Conservation (phyloP, 129 eudicot genomes). For the Cynara cardunculus region DNA sequence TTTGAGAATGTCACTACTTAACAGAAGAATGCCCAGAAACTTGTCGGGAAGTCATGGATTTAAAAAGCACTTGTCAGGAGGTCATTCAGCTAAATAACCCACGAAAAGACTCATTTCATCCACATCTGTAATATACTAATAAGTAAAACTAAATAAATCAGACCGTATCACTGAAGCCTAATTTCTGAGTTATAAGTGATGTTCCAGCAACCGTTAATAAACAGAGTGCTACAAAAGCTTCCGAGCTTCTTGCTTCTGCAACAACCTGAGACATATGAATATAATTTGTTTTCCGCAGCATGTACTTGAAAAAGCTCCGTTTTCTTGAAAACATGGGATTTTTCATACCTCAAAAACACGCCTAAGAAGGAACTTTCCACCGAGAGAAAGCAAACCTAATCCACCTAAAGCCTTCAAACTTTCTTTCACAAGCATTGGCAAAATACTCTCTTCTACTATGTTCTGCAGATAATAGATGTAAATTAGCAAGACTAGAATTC, state of each 20-base stretch:
- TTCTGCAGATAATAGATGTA: constrained; percentile 39
- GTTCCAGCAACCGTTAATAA: constrained; percentile 97
- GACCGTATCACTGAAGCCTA: constrained; percentile 99
- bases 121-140: background rate
- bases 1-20: background rate
- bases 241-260: constrained; percentile 99
- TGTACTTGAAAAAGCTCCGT: constrained; percentile 6
- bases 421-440: constrained; percentile 87
- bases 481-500: background rate
- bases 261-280: constrained; percentile 58
- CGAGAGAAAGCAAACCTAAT: constrained; percentile 86
- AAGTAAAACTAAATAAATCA: constrained; percentile 8
- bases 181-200: constrained; percentile 87
- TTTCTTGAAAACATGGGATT: background rate
- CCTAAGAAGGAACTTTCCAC: constrained; percentile 82
- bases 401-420: constrained; percentile 92
- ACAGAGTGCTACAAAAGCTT: constrained; percentile 98
- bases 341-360: constrained; percentile 84
- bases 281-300: constrained; percentile 12
- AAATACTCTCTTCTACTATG: constrained; percentile 70
- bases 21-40: background rate
- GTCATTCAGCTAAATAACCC: background rate
- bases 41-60: background rate
- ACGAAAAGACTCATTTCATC: background rate
- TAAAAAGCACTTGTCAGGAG: background rate